A percentile compares a stretch with the other conserved stretches of the same genome.
Evolutionary conservation across 2,329 filamentous ascomycete species (phyloP).

Genomic region (Fusarium xylarioides): DNA sequence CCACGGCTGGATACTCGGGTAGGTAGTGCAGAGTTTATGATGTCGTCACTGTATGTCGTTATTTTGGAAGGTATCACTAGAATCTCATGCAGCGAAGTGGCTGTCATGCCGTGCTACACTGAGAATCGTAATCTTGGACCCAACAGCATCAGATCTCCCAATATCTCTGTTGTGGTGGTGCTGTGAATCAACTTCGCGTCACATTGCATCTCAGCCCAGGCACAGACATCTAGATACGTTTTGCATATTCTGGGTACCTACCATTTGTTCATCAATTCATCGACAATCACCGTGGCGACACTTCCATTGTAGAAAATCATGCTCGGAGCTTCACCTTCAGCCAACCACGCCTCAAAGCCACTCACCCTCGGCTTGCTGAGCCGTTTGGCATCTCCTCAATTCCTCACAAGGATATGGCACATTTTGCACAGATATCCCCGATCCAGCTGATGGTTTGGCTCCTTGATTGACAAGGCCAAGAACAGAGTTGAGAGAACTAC

Average conservation of each 20-base stretch:
- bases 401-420: constrained; percentile 20
- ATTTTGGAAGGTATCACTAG: constrained; percentile 7
- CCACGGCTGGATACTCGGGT: background rate
- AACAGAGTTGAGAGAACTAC: constrained; percentile 24
- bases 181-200: constrained; percentile 7
- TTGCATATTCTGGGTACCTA: constrained; percentile 15
- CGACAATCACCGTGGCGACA: constrained; percentile 6
- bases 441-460: constrained; percentile 26
- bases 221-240: constrained; percentile 4
- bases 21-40: background rate
- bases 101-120: constrained; percentile 11
- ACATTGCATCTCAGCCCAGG: constrained; percentile 30
- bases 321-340: background rate
- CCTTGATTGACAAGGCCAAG: constrained; percentile 12
- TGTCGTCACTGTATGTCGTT: constrained; percentile 1
- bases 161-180: background rate
- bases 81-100: background rate
- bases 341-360: constrained; percentile 33
- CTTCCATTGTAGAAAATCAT: background rate
- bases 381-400: constrained; percentile 28
- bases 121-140: constrained; percentile 13
- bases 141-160: constrained; percentile 23
- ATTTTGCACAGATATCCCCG: constrained; percentile 27
- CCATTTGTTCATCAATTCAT: background rate
- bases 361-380: constrained; percentile 28